Base-by-base conservation (phyloP, 2,329 filamentous ascomycete species). In the Aspergillus latus region DNA sequence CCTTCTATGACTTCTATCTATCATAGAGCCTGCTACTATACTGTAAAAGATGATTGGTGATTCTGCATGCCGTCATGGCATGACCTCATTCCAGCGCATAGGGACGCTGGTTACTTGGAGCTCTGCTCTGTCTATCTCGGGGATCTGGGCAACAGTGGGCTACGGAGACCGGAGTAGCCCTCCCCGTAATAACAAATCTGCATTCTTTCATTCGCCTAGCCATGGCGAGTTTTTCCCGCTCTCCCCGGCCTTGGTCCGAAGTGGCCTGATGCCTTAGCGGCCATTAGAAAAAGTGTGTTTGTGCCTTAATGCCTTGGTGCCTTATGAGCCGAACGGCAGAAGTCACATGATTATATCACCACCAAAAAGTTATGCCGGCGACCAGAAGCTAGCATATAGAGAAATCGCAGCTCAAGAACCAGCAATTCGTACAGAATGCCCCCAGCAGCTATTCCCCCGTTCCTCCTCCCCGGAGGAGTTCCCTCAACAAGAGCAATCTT, bases 381-480 rank as follows among this genome's bases (percentile, higher is more conserved):
- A 26, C 34, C 15, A 39, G 32, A 47, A 37, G 21, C 21, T 21
- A 36, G 6, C 6, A 37, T 13, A 37, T 13, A 34, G 30, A 34
- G 10, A 9, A 37, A 37, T 37, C 34, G 34, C 5, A 37, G 13
- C 9, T 13, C 32, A 11, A 34, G 32, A 34, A 11, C 10, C 34
- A 21, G 34, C 34, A 5, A 13, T 11, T 37, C 11, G 1, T 5
- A 11, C 34, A 13, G n/a, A 34, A 47, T 47, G 44, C 8, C 44
- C 15, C 29, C 29, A 10, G 4, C 62, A 7, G 45, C 65, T 54
- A 88, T 89, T 59, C 86, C 86, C 32, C 81, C 82, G 46, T 89
- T 89, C 68, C 81, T 89, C n/a, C 80, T 89, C 40, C 87, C 87
- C 3, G 81, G 84, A 59, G 79, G 82, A 42, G 64, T 75, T 26